phyloP scores from a whole-genome alignment of 352 stramenopile genomes.

The Phytophthora pisi region DNA sequence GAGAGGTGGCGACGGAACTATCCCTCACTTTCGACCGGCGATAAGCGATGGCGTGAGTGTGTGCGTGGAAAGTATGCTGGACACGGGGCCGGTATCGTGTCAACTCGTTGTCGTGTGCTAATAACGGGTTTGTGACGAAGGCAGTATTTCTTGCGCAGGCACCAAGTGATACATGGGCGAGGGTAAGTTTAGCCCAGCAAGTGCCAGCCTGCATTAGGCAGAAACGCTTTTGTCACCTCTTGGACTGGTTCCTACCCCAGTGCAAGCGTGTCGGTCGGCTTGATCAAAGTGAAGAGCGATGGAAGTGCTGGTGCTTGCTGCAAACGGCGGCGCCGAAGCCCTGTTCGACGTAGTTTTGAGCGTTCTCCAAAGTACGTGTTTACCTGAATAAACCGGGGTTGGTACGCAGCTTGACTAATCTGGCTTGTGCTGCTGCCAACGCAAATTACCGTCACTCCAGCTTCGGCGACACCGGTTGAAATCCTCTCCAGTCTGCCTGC shows the following conservation, averaged over 20 bases:
- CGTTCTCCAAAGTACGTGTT: conserved; percentile 35
- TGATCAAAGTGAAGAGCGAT: conserved; percentile 17
- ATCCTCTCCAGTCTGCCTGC: conserved; percentile 35
- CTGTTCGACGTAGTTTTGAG: conserved; percentile 34
- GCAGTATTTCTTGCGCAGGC: conserved; percentile 1
- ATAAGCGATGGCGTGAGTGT: conserved; percentile 6
- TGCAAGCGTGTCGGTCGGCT: neutral
- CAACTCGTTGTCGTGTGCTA: conserved; percentile 4
- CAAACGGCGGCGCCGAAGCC: conserved; percentile 20
- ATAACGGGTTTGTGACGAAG: conserved; percentile 1
- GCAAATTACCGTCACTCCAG: conserved; percentile 12
- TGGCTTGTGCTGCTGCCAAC: conserved; percentile 6
- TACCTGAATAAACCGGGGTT: neutral
- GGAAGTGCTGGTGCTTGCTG: conserved; percentile 45
- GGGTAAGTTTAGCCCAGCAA: conserved; percentile 23
- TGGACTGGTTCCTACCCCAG: neutral
- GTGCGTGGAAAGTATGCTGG: conserved; percentile 13
- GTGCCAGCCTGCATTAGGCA: conserved; percentile 6
- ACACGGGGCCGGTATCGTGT: conserved; percentile 6
- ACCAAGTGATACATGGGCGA: neutral
- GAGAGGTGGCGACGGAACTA: conserved; percentile 25
- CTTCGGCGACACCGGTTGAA: conserved; percentile 30
- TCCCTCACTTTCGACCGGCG: conserved; percentile 10
- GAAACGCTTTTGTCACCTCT: conserved; percentile 10
- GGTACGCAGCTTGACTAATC: conserved; percentile 3